Conservation (phyloP, 73 alveolate genomes). For the Paramecium octaurelia region DNA sequence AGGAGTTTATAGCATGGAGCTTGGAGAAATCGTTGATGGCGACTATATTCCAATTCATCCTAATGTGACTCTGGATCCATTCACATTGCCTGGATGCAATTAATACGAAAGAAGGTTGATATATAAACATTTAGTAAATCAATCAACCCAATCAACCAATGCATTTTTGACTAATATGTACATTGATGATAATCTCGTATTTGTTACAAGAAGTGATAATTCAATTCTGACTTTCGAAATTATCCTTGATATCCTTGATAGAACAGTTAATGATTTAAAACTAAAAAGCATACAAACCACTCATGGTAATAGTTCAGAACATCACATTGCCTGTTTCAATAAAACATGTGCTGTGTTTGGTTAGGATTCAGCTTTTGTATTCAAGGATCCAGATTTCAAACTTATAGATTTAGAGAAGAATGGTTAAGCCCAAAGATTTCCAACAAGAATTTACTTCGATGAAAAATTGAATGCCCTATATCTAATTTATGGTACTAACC, state of each 20-base stretch:
- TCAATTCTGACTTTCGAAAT: neutral
- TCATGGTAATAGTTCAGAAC: neutral
- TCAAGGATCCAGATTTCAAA: neutral
- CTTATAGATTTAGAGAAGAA: neutral
- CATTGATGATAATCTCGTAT: neutral
- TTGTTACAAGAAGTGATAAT: conserved; percentile 9
- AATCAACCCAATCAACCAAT: neutral
- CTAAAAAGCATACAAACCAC: neutral
- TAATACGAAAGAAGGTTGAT: neutral
- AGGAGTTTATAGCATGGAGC: neutral
- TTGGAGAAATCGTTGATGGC: neutral
- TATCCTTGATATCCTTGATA: neutral
- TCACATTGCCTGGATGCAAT: neutral
- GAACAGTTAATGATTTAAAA: neutral
- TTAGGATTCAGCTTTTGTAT: neutral
- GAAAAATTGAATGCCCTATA: neutral
- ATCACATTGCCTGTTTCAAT: neutral
- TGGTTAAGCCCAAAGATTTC: neutral
- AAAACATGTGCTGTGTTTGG: neutral
- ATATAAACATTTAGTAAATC: neutral
- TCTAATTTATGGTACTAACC: neutral
- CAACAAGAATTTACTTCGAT: neutral
- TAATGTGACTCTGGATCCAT: neutral
- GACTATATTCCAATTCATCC: neutral
- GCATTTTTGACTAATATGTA: neutral